Evolutionary conservation across 805 yeast species (phyloP), one percentile per base, ranked within the genome.

Genomic region (Spathaspora girioi): DNA sequence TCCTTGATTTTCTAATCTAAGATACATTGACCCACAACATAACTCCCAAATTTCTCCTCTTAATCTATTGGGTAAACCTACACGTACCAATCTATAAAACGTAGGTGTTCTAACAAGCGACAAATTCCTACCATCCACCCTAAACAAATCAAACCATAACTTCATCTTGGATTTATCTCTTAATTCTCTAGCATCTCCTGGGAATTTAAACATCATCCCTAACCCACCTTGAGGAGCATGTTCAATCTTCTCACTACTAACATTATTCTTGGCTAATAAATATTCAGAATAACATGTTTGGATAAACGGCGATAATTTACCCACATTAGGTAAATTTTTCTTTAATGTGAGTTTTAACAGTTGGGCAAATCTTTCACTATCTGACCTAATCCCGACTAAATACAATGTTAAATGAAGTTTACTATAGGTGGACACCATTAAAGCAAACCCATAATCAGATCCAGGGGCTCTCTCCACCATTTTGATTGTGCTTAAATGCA

Each of bases 41-140:
- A 89, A 70, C 66, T 94, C 99, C 99, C 99, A 94, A 12, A 94
- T 74, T 63, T 94, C 99, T 38, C 99, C 99, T 57, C 99, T 79
- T 49, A 94, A 73, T 53, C 96, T 78, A 63, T 93, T 93, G n/a
- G 98, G 98, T 20, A 94, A 76, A 0, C 99, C 98, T 14, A 92
- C 94, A 47, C 97, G 77, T 8, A 94, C 79, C 47, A 94, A 78
- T 61, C 87, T 88, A 66, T 84, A 88, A 62, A 90, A 96, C 62
- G 84, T 81, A 38, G 84, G 89, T 50, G 87, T 89, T 46, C 83
- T 80, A 1, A 89, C 77, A 17, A 93, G 59, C 0, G 96, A 83
- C 48, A 94, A 70, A 61, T 92, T 91, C 46, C 96, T 77, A 27
- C 99, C 99, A 60, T 91, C 86, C 17, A 81, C 80, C 51, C 86